Percentiles rank a stretch among this genome's conserved stretches.
These are phyloP conservation scores for Leptographium radiaticola DNA, from an alignment of 2,329 filamentous ascomycete species.

Conservation along the genomic window DNA sequence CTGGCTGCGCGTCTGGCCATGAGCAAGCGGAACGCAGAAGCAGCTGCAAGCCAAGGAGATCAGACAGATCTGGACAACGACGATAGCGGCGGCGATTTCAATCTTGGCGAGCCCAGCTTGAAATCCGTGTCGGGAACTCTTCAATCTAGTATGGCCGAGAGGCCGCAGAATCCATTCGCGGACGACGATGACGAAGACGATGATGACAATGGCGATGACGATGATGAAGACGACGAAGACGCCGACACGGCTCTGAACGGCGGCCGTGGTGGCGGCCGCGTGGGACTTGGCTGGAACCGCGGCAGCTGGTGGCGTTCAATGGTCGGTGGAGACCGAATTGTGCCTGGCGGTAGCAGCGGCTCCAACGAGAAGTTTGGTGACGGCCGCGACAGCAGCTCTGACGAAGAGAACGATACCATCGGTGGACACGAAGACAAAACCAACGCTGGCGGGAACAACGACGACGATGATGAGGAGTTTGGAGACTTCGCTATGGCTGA, in stretches of 20 bases:
- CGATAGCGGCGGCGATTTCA: not conserved
- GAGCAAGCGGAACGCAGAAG: conserved; percentile 48
- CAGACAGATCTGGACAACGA: not conserved
- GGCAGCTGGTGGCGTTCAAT: conserved; percentile 24
- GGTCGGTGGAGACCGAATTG: conserved; percentile 12
- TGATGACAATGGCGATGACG: conserved; percentile 39
- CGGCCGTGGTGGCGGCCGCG: conserved; percentile 15
- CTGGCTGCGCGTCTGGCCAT: conserved; percentile 77
- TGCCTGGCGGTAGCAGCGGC: not conserved
- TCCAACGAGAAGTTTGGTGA: conserved; percentile 18
- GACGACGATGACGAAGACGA: conserved; percentile 41
- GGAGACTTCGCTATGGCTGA: conserved; percentile 58
- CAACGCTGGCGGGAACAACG: conserved; percentile 30
- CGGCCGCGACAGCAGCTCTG: conserved; percentile 21
- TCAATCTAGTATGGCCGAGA: conserved; percentile 11
- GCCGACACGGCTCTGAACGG: conserved; percentile 19
- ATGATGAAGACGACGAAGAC: conserved; percentile 19
- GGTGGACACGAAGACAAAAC: conserved; percentile 28
- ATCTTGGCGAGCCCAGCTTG: not conserved
- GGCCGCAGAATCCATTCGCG: conserved; percentile 39
- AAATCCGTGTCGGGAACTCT: conserved; percentile 5
- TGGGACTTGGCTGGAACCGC: conserved; percentile 18
- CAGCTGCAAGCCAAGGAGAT: conserved; percentile 26
- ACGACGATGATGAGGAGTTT: conserved; percentile 51
- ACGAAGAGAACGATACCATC: conserved; percentile 33